A percentile compares a stretch with the other conserved stretches of the same genome.
phyloP scores from a whole-genome alignment of 2,329 filamentous ascomycete species.

The Pseudogymnoascus sp. region DNA sequence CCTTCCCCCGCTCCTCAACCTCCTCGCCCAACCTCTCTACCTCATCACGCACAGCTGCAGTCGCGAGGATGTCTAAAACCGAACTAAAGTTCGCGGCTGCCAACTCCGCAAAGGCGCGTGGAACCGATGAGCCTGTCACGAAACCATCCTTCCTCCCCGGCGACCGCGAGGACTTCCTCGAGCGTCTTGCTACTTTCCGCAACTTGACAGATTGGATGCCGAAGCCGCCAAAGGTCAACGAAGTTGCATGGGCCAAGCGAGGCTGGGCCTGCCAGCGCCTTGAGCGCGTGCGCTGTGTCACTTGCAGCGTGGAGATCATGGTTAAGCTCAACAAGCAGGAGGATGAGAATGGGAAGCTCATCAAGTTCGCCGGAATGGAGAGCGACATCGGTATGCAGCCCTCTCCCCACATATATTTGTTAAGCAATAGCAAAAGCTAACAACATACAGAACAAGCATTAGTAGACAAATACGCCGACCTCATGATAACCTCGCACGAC shows the following conservation, averaged over 20 bases:
- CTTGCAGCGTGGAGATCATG: slow-evolving; percentile 77
- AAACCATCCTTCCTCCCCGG: slow-evolving; percentile 44
- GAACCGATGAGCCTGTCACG: not conserved
- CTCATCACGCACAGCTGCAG: slow-evolving; percentile 10
- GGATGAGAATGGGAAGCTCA: slow-evolving; percentile 44
- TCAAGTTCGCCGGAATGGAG: slow-evolving; percentile 45
- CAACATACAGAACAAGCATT: slow-evolving; percentile 50
- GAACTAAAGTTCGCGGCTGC: slow-evolving; percentile 7
- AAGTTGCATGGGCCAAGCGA: slow-evolving; percentile 89
- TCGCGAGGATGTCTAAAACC: not conserved
- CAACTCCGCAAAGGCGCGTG: not conserved
- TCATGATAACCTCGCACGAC: slow-evolving; percentile 69
- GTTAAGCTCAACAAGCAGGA: slow-evolving; percentile 65
- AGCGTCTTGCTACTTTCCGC: slow-evolving; percentile 77
- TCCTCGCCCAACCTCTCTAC: slow-evolving; percentile 30
- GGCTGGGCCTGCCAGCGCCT: slow-evolving; percentile 82
- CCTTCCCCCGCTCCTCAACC: slow-evolving; percentile 32
- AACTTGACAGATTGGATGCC: slow-evolving; percentile 90
- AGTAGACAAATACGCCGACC: slow-evolving; percentile 65
- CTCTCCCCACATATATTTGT: no score
- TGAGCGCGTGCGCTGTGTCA: slow-evolving; percentile 77
- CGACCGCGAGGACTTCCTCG: slow-evolving; percentile 75
- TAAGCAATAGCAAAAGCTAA: slow-evolving; percentile 19
- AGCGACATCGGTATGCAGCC: slow-evolving; percentile 50
- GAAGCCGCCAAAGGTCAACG: slow-evolving; percentile 77